These are phyloP conservation scores for Salix purpurea DNA, from an alignment of 345 rosid genomes.

Conservation along the genomic window DNA sequence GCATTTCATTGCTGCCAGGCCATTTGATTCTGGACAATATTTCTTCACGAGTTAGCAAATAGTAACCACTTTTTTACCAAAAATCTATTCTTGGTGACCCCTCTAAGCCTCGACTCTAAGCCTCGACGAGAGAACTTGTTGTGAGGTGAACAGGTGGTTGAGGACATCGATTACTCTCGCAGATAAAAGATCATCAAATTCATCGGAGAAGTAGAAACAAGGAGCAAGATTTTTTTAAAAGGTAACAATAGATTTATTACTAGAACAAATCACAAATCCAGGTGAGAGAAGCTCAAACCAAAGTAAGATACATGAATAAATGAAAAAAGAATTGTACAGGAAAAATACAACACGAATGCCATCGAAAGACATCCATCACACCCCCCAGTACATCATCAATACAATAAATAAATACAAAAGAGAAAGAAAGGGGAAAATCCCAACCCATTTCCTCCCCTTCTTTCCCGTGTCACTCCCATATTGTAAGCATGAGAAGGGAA, in stretches of 20 bases:
- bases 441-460: not conserved
- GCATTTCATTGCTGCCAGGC: not conserved
- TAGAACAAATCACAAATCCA: conserved; percentile 2
- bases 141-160: not conserved
- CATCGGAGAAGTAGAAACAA: not conserved
- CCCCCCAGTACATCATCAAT: not conserved
- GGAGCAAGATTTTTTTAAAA: not conserved
- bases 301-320: not conserved
- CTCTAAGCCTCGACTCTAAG: not conserved
- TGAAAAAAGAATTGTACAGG: not conserved
- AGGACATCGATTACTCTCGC: not conserved
- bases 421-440: not conserved
- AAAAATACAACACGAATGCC: not conserved
- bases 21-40: not conserved
- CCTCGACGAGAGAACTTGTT: not conserved
- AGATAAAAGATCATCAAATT: not conserved
- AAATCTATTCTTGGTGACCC: not conserved
- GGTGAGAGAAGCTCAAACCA: not conserved
- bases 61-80: not conserved
- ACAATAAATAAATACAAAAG: not conserved
- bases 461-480: not conserved
- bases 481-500: not conserved
- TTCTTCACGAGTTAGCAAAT: not conserved
- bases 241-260: not conserved
- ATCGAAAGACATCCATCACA: not conserved